A percentile compares a stretch with the other conserved stretches of the same genome.
These are phyloP conservation scores for Trichoderma sp. DNA, from an alignment of 2,329 filamentous ascomycete genomes.

Conservation along the genomic window DNA sequence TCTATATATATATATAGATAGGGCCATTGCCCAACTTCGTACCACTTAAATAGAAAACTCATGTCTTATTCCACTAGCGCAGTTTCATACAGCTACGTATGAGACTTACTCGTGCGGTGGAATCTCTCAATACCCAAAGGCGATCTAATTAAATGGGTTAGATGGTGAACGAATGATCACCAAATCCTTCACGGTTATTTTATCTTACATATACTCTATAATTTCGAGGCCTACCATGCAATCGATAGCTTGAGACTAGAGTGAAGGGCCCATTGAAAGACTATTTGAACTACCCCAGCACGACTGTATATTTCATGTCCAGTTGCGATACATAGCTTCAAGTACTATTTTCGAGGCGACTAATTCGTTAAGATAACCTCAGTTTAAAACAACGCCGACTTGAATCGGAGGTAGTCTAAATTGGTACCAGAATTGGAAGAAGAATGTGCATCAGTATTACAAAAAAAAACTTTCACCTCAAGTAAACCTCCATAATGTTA, in stretches of 20 bases:
- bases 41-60: neutral
- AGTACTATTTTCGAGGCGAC: no score
- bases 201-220: neutral
- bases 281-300: no score
- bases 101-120: neutral
- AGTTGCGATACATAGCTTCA: no score
- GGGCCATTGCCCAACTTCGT: neutral
- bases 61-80: neutral
- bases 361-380: no score
- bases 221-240: neutral
- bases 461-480: no score
- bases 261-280: neutral
- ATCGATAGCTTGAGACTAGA: neutral
- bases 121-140: neutral
- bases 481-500: no score
- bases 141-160: neutral
- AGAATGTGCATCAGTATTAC: no score
- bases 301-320: no score
- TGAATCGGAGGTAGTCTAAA: no score
- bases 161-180: neutral
- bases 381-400: no score
- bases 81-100: neutral
- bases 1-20: no score
- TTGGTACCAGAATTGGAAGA: no score
- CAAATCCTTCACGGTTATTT: neutral